Evolutionary conservation across 2,329 filamentous ascomycete species (phyloP).

Genomic region (Bipolaris bicolor): DNA sequence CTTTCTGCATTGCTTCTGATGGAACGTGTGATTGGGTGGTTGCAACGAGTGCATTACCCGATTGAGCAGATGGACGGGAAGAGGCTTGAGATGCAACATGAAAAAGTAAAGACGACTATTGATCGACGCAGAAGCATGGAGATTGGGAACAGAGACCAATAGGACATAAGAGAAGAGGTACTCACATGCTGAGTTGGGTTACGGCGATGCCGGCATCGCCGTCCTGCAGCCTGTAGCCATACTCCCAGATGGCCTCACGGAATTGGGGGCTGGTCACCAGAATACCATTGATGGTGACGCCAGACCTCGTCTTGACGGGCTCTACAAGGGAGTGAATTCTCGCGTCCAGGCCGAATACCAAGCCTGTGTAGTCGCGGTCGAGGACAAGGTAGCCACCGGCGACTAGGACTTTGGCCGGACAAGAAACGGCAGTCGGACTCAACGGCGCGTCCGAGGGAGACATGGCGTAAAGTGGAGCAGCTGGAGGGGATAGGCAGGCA

Average conservation of each 20-base stretch:
- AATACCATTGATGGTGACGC: conserved; percentile 71
- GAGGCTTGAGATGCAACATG: conserved; percentile 3
- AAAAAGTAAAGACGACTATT: conserved; percentile 7
- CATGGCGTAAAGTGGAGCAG: conserved; percentile 20
- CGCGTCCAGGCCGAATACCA: conserved; percentile 69
- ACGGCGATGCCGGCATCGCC: conserved; percentile 80
- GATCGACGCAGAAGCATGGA: neutral
- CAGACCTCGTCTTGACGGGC: conserved; percentile 63
- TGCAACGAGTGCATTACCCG: conserved; percentile 12
- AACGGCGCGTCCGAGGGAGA: conserved; percentile 21
- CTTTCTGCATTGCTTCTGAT: neutral
- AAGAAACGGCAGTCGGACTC: conserved; percentile 66
- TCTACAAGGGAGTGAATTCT: conserved; percentile 67
- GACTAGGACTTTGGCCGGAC: conserved; percentile 93
- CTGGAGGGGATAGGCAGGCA: conserved; percentile 15
- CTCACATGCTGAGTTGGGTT: conserved; percentile 79
- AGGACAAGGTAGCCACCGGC: conserved; percentile 95
- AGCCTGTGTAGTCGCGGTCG: conserved; percentile 81
- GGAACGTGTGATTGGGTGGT: conserved; percentile 3
- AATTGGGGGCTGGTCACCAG: conserved; percentile 94
- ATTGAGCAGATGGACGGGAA: conserved; percentile 12
- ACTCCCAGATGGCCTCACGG: conserved; percentile 82
- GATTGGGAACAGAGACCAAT: neutral
- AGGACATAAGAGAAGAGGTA: conserved; percentile 30
- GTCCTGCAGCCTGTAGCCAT: conserved; percentile 74